Conservation (phyloP, 805 yeast species). For the Metschnikowia drakensbergensis region DNA sequence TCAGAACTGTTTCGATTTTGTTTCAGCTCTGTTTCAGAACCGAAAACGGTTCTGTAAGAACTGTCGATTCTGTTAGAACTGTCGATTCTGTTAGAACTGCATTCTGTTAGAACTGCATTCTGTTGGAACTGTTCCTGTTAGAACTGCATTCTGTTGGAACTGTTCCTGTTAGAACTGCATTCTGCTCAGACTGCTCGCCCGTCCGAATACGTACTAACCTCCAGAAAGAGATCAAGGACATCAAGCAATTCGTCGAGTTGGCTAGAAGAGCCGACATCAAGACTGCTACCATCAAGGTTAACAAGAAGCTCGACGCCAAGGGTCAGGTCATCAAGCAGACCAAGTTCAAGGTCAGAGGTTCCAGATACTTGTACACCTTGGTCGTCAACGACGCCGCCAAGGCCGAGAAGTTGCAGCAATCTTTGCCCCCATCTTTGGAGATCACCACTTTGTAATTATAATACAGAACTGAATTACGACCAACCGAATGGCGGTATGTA, state of each 20-base stretch:
- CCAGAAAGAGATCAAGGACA: constrained; percentile 82
- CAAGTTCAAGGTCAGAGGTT: constrained; percentile 98
- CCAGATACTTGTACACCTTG: constrained; percentile 91
- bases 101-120: too few relatives aligned
- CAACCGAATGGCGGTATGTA: too few relatives aligned
- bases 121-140: not conserved
- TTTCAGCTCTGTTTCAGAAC: too few relatives aligned
- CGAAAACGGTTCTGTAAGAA: not conserved
- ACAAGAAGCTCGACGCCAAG: constrained; percentile 73
- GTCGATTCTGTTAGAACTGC: too few relatives aligned
- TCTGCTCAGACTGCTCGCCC: not conserved
- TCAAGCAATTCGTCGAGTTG: constrained; percentile 95
- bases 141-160: too few relatives aligned
- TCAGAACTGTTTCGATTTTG: too few relatives aligned
- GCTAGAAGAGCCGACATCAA: constrained; percentile 94
- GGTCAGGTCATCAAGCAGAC: constrained; percentile 89
- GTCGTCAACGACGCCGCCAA: constrained; percentile 92
- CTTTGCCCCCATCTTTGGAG: constrained; percentile 91
- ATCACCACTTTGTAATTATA: constrained; percentile 47
- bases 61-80: not conserved
- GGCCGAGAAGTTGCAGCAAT: constrained; percentile 96
- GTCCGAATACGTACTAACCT: constrained; percentile 14
- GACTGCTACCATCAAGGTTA: constrained; percentile 91
- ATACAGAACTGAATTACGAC: constrained; percentile 3
- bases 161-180: not conserved